A percentile compares a stretch with the other conserved stretches of the same genome.
phyloP scores from a whole-genome alignment of 192 early-diverging fungal species.

The Podila clonocystis region DNA sequence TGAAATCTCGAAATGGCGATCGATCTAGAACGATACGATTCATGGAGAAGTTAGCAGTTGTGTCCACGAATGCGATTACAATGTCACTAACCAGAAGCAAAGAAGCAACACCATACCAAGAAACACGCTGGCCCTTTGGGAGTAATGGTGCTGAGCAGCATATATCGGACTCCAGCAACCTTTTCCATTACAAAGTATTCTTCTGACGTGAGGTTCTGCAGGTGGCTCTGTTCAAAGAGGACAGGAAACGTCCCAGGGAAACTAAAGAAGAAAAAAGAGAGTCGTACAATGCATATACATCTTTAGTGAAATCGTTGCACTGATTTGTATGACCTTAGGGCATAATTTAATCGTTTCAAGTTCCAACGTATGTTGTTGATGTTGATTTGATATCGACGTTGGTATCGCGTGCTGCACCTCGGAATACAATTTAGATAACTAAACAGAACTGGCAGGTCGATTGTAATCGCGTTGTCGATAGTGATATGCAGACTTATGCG shows the following conservation, averaged over 20 bases:
- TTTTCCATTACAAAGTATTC: slow-evolving; percentile 74
- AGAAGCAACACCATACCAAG: slow-evolving; percentile 48
- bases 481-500: too few species aligned
- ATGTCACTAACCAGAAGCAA: neutral
- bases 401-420: too few species aligned
- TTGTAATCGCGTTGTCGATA: too few species aligned
- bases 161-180: slow-evolving; percentile 58
- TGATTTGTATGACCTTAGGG: too few species aligned
- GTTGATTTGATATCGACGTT: too few species aligned
- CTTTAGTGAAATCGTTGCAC: too few species aligned
- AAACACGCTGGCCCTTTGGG: slow-evolving; percentile 68
- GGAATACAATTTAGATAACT: too few species aligned
- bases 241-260: slow-evolving; percentile 74
- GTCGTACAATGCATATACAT: neutral
- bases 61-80: neutral
- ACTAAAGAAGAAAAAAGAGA: slow-evolving; percentile 30
- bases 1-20: slow-evolving; percentile 76
- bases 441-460: too few species aligned
- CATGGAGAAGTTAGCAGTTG: neutral
- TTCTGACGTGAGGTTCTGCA: slow-evolving; percentile 57
- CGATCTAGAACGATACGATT: slow-evolving; percentile 56
- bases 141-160: slow-evolving; percentile 57
- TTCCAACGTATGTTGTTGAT: too few species aligned
- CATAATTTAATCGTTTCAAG: too few species aligned
- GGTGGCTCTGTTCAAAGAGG: slow-evolving; percentile 58